These are phyloP conservation scores for Agapanthus africanus DNA, from an alignment of 106 monocot genomes.

Conservation along the genomic window DNA sequence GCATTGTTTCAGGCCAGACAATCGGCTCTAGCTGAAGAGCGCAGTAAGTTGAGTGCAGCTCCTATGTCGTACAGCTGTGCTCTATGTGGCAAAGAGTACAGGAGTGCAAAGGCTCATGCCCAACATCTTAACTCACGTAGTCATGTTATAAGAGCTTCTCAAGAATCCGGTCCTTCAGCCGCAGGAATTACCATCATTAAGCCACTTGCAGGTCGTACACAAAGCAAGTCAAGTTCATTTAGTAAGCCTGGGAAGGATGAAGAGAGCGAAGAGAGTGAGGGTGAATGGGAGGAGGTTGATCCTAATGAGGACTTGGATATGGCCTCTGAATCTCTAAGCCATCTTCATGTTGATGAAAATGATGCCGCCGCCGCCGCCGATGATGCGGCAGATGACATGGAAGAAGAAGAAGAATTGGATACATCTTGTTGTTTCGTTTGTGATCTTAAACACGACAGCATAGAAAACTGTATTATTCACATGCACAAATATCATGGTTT, in stretches of 20 bases:
- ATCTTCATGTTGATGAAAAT: constrained; percentile 32
- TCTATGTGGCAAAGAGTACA: constrained; percentile 83
- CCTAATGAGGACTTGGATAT: constrained; percentile 45
- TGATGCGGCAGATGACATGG: constrained; percentile 42
- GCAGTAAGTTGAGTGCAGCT: constrained; percentile 29
- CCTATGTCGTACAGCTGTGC: constrained; percentile 68
- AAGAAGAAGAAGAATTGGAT: constrained; percentile 65
- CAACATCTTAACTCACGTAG: constrained; percentile 78
- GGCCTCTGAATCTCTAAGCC: constrained; percentile 23
- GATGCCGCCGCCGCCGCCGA: constrained; percentile 20
- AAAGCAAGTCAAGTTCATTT: constrained; percentile 27
- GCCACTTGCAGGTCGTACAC: constrained; percentile 32
- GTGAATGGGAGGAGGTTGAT: constrained; percentile 91
- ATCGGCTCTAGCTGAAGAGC: constrained; percentile 65
- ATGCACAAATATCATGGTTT: constrained; percentile 96
- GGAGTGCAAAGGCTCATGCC: constrained; percentile 73
- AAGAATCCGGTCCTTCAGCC: constrained; percentile 22
- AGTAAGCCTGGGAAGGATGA: constrained; percentile 19
- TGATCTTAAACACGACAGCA: constrained; percentile 51
- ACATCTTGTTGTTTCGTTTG: constrained; percentile 79
- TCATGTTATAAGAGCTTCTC: constrained; percentile 66
- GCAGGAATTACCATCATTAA: constrained; percentile 55
- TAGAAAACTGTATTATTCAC: constrained; percentile 85
- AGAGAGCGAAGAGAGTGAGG: constrained; percentile 62
- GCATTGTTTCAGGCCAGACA: constrained; percentile 67